Evolutionary conservation across 176 grass and related monocot species (phyloP), one percentile per base, ranked within the genome.

Genomic region (Phoenix dactylifera): DNA sequence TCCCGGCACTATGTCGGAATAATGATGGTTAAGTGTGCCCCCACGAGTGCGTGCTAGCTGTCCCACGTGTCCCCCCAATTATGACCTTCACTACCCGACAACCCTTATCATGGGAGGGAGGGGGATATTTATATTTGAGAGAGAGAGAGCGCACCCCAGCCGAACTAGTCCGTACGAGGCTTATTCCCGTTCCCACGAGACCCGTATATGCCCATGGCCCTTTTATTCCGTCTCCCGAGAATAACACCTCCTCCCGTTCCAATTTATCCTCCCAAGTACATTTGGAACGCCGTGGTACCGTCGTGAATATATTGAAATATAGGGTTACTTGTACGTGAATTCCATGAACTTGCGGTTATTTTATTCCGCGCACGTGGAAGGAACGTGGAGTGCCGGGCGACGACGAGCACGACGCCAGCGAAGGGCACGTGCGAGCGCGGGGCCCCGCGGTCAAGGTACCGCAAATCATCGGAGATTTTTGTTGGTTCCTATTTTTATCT

Each of bases 51-150:
- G 26, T 15, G 52, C 66, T 68, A 57, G 65, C 51, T 67, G 65
- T 67, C 66, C 66, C 66, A 67, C 50, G 65, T 68, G 66, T 68
- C 49, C 26, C 53, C 53, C 18, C 63, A 24, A 50, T 28, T 15
- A 50, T 49, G 7, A 7, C 18, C 35, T 17, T 15, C 61, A 9
- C 14, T 49, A 23, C 61, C 62, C 30, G 29, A 48, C 61, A 44
- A 44, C 14, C 4, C 18, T 51, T 30, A 64, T 64, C 61, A 64
- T 64, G 16, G 9, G 35, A 12, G 35, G 35, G 35, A 35, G 35
- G 10, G 0, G 32, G 10, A 1, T 1, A 44, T 12, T 12, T 12
- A 44, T 44, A 30, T 30, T 30, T 30, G 28, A 30, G 28, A 30
- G 35, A 39, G 7, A 44, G 35, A 9, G 35, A 12, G 7, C 7